These are phyloP conservation scores for Diaporthe citrichinensis DNA, from an alignment of 2,329 filamentous ascomycete species.

Conservation along the genomic window DNA sequence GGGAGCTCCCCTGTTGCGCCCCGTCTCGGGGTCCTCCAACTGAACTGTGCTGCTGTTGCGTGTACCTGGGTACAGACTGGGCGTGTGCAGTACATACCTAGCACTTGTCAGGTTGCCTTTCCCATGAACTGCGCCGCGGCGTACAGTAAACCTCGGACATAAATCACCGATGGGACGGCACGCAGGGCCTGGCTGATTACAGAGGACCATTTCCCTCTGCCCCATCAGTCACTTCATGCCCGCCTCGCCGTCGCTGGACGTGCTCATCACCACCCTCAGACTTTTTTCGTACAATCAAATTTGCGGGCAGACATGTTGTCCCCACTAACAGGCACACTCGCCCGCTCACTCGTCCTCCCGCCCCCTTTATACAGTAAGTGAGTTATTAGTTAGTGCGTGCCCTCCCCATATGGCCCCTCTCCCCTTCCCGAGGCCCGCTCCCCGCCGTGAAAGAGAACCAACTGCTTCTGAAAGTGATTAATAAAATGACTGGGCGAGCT, in stretches of 20 bases:
- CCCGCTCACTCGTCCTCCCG: slow-evolving; percentile 5
- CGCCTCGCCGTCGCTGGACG: slow-evolving; percentile 1
- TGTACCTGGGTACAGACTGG: neutral
- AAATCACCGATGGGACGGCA: neutral
- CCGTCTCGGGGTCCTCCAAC: neutral
- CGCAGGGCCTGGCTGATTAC: slow-evolving; percentile 2
- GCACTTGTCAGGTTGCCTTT: slow-evolving; percentile 9
- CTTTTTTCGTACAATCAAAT: slow-evolving; percentile 31
- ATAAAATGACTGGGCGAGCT: neutral
- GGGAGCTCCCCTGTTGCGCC: slow-evolving; percentile 11
- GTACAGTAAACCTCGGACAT: slow-evolving; percentile 15
- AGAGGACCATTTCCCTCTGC: slow-evolving; percentile 16
- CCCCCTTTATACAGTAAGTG: slow-evolving; percentile 1
- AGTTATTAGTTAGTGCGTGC: slow-evolving; percentile 14
- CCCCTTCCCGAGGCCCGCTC: slow-evolving; percentile 1
- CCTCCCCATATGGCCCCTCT: neutral
- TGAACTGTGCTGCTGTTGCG: slow-evolving; percentile 10
- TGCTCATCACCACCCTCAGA: slow-evolving; percentile 3
- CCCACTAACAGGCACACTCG: neutral
- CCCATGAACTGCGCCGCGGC: neutral
- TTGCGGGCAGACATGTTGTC: slow-evolving; percentile 20
- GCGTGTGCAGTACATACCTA: too few species aligned
- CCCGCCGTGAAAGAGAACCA: neutral
- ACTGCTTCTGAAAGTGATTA: neutral
- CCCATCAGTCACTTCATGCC: neutral